Percentiles rank a stretch among this genome's conserved stretches.
phyloP scores from a whole-genome alignment of 202 grass and related monocot genomes.

The Elaeis oleifera region DNA sequence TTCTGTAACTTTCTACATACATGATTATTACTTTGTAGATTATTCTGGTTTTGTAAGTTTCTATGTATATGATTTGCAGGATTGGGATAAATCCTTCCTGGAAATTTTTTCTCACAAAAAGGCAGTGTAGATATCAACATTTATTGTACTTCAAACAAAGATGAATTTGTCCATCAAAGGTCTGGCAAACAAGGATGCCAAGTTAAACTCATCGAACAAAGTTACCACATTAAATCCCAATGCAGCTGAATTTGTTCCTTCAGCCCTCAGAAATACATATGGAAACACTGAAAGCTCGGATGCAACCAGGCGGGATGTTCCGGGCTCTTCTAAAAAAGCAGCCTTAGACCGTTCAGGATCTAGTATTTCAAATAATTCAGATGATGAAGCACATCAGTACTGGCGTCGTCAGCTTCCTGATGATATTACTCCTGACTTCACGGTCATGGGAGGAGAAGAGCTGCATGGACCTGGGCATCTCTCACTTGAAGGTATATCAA shows the following conservation, averaged over 20 bases:
- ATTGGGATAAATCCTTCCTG: conserved; percentile 20
- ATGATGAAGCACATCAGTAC: conserved; percentile 13
- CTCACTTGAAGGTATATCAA: conserved; percentile 60
- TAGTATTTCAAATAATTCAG: conserved; percentile 7
- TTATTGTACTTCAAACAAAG: conserved; percentile 14
- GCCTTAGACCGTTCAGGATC: conserved; percentile 5
- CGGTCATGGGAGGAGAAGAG: conserved; percentile 55
- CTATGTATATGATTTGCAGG: conserved; percentile 28
- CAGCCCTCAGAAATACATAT: conserved; percentile 58
- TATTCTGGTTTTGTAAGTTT: conserved; percentile 6
- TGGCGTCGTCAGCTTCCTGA: conserved; percentile 12
- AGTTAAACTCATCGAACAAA: conserved; percentile 60
- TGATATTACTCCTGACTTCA: conserved; percentile 17
- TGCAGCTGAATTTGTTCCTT: conserved; percentile 94
- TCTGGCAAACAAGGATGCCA: conserved; percentile 35
- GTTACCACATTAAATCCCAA: conserved; percentile 70
- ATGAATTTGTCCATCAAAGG: conserved; percentile 39
- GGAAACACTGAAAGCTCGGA: conserved; percentile 45
- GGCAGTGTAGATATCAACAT: conserved; percentile 16
- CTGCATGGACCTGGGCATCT: conserved; percentile 46
- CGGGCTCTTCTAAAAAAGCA: conserved; percentile 6
- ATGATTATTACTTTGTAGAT: conserved; percentile 1
- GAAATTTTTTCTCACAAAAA: conserved; percentile 26
- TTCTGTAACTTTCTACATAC: conserved; percentile 11
- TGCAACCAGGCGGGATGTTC: conserved; percentile 18